Evolutionary conservation across 352 stramenopile species (phyloP), one percentile per base, ranked within the genome.

Genomic region (Halophytophthora batemanensis): DNA sequence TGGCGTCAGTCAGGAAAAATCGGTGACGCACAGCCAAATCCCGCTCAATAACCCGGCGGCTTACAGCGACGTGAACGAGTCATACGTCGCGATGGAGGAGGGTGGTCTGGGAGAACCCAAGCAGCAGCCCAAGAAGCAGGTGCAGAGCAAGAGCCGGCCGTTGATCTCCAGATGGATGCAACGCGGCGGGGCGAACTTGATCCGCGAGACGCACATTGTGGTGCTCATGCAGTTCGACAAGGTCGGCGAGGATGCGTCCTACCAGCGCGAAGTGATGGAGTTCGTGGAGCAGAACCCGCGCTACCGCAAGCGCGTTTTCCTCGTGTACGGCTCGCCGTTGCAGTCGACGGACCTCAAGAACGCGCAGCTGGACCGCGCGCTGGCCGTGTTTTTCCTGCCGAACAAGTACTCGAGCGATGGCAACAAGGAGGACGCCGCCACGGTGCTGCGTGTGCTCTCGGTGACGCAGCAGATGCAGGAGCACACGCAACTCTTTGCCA

Each of bases 331-430:
- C 2, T 92, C 84, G 10, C 73, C 82, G 5, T 50, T 95, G 36
- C 54, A 65, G 8, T 61, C 65, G 8, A 68, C 62, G 6, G 78
- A 90, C 33, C 57, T 95, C 6, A 68, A 70, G 19, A 71, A 70
- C 13, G 84, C 78, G 1, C 73, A 86, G 36, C 52, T 93, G 19
- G 58, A 77, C 28, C 71, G 86, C 43, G 81, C 80, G 0, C 77
- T 85, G 60, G 84, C 78, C 1, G 79, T 93, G 8, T 95, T 95
- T 49, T 92, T 95, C 48, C 42, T 95, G 2, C 84, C 84, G 5
- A 86, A 92, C 55, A 93, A 93, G 46, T 90, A 91, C 31, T 70
- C 80, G 14, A 82, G 85, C 19, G 71, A 91, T 45, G 78, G 68
- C 3, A 88, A 88, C 21, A 76, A 88, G 46, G 82, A 95, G 71